Conservation (phyloP, 2,329 filamentous ascomycete genomes). For the Parastagonospora avenae region DNA sequence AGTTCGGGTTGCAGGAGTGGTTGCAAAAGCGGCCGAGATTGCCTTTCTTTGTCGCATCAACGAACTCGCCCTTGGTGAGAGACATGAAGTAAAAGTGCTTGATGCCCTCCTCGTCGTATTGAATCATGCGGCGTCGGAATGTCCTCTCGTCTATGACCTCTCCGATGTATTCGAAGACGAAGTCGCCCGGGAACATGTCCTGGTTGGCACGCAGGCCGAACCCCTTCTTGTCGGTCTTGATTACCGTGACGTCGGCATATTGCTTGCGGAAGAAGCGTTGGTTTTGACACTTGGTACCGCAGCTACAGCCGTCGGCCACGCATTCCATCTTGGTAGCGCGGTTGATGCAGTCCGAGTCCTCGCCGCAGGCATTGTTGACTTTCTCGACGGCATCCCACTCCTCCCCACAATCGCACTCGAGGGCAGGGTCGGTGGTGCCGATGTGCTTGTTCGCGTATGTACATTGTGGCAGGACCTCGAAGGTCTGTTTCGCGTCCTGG, state of each 20-base stretch:
- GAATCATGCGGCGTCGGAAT: slow-evolving; percentile 86
- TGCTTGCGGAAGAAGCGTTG: slow-evolving; percentile 90
- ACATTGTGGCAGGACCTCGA: slow-evolving; percentile 82
- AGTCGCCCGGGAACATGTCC: slow-evolving; percentile 80
- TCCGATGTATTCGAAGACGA: slow-evolving; percentile 97
- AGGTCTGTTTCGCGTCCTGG: slow-evolving; percentile 73
- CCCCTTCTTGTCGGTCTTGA: slow-evolving; percentile 98
- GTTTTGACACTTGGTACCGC: slow-evolving; percentile 86
- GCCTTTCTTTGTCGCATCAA: slow-evolving; percentile 95
- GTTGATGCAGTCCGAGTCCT: slow-evolving; percentile 98
- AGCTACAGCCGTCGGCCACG: slow-evolving; percentile 77
- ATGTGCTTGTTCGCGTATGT: slow-evolving; percentile 91
- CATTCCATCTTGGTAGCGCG: slow-evolving; percentile 98
- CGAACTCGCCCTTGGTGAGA: slow-evolving; percentile 92
- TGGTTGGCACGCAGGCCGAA: slow-evolving; percentile 85
- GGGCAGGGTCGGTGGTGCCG: slow-evolving; percentile 86
- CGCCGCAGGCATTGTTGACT: slow-evolving; percentile 84
- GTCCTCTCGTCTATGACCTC: slow-evolving; percentile 94
- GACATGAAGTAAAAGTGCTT: slow-evolving; percentile 99
- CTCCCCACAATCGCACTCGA: slow-evolving; percentile 94
- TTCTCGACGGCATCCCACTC: slow-evolving; percentile 71
- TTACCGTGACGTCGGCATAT: slow-evolving; percentile 89
- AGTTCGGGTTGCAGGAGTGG: slow-evolving; percentile 98
- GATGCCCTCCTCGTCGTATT: slow-evolving; percentile 95
- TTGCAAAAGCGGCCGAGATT: slow-evolving; percentile 98